Percentiles rank a stretch among this genome's conserved stretches.
These are phyloP conservation scores for Yamadazyma blattariae DNA, from an alignment of 1,139 yeast species.

Conservation along the genomic window DNA sequence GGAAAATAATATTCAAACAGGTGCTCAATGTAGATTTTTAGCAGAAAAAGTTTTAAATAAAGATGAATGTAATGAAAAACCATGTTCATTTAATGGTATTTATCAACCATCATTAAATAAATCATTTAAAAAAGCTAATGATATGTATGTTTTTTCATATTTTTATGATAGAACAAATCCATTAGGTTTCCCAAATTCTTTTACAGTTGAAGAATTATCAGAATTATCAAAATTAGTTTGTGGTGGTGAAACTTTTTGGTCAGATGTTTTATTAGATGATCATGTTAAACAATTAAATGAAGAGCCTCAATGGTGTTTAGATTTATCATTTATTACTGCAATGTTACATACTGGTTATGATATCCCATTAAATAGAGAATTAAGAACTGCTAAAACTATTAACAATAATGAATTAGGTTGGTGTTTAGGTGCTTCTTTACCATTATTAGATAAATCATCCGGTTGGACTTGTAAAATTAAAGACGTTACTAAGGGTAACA, in stretches of 20 bases:
- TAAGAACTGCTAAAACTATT: conserved; percentile 87
- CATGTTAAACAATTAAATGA: conserved; percentile 62
- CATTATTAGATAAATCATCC: conserved; percentile 63
- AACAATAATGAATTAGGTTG: conserved; percentile 91
- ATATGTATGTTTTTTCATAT: conserved; percentile 86
- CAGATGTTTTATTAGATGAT: conserved; percentile 56
- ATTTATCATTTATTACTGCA: conserved; percentile 84
- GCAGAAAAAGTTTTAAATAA: conserved; percentile 84
- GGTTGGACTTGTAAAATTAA: conserved; percentile 71
- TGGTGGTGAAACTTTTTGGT: conserved; percentile 75
- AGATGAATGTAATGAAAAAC: conserved; percentile 70
- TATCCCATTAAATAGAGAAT: conserved; percentile 84
- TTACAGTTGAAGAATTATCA: conserved; percentile 77
- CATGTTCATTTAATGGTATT: conserved; percentile 96
- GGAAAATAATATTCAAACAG: conserved; percentile 21
- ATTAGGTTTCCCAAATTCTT: conserved; percentile 88
- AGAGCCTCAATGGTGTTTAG: conserved; percentile 94
- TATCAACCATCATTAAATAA: conserved; percentile 89
- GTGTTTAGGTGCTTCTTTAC: conserved; percentile 98
- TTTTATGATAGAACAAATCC: conserved; percentile 94
- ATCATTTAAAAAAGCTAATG: conserved; percentile 67
- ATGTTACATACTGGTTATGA: conserved; percentile 93
- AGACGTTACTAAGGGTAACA: conserved; percentile 5
- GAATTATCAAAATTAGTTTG: conserved; percentile 85
- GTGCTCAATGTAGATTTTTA: conserved; percentile 79